Base-by-base conservation (phyloP, 768 basidiomycete genomes). In the Hypsizygus marmoreus region DNA sequence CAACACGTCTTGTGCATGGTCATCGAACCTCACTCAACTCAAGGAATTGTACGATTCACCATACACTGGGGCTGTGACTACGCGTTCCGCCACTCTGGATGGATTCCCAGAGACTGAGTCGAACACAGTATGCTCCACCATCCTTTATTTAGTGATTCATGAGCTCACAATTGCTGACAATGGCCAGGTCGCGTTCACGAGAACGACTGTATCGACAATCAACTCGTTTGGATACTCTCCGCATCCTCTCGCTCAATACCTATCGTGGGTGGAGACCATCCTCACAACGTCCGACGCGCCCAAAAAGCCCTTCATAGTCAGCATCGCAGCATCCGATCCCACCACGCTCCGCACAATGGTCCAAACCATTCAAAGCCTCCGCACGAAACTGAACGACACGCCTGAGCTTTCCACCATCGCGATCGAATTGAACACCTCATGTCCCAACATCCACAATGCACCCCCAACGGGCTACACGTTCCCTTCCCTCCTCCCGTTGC, bases 141-240 rank as follows among this genome's bases (percentile, higher is more conserved):
- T 23, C 31, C 34, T 45, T 28, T 33, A 16, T 41, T 43, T 40
- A n/a, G 25, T 44, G 36, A 29, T 36, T 40, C 43, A 38, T 13
- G 11, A 40, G 23, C 20, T 24, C 32, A 52, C n/a, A n/a, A n/a
- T n/a, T 42, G 12, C 30, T 20, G 4, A 44, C 38, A 35, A 37
- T 34, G 25, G 28, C 35, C 13, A 89, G 87, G 84, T 87, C 36
- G 79, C 75, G 12, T 86, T 90, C 53, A 50, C 79, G 35, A 66
- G 64, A 29, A 66, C 68, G 11, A 57, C 70, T 7, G 53, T 74
- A 28, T 75, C 87, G n/a, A 82, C 91, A 12, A 59, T 91, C 49
- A 94, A 94, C 62, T 87, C 86, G 0, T 94, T 89, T 64, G 91
- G 91, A 17, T 95, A 93, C 67, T 92, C 89, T 6, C 91, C 90